A percentile compares a stretch with the other conserved stretches of the same genome.
Conservation (phyloP, 2,329 filamentous ascomycete species). For the Zasmidium angulare region DNA sequence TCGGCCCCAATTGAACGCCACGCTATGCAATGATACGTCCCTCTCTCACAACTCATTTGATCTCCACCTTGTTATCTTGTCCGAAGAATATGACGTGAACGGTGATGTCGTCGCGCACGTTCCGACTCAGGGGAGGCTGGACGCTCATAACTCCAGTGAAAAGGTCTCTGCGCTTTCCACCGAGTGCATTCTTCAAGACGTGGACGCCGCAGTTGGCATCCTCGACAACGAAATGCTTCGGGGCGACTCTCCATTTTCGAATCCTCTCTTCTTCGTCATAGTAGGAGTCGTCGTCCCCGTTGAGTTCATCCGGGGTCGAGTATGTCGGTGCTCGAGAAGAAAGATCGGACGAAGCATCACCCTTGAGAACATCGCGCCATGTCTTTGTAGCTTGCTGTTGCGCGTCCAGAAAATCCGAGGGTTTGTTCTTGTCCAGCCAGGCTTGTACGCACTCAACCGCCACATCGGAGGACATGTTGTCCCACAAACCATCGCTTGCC, state of each 20-base stretch:
- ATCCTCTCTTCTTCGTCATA: slow-evolving; percentile 38
- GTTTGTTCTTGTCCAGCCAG: slow-evolving; percentile 52
- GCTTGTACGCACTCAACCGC: slow-evolving; percentile 48
- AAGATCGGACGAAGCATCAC: background rate
- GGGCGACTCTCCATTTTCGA: slow-evolving; percentile 43
- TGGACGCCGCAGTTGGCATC: slow-evolving; percentile 56
- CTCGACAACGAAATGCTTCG: slow-evolving; percentile 49
- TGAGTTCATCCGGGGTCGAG: slow-evolving; percentile 9
- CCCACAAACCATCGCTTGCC: slow-evolving; percentile 66
- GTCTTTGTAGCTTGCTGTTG: background rate
- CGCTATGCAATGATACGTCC: background rate
- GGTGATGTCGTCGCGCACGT: slow-evolving; percentile 52
- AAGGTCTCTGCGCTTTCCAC: slow-evolving; percentile 45
- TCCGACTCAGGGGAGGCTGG: slow-evolving; percentile 35
- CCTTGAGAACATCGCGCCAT: background rate
- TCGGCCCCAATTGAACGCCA: background rate
- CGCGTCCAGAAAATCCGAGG: slow-evolving; percentile 23
- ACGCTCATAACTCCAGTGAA: slow-evolving; percentile 41
- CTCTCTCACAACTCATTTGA: background rate
- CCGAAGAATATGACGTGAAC: slow-evolving; percentile 28
- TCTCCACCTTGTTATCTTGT: background rate
- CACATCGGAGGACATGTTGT: slow-evolving; percentile 33
- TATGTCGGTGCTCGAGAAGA: slow-evolving; percentile 10
- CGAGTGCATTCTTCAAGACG: slow-evolving; percentile 54
- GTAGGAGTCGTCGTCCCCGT: slow-evolving; percentile 32